phyloP scores from a whole-genome alignment of 1,284 basidiomycete species.

The Puccinia triticina region DNA sequence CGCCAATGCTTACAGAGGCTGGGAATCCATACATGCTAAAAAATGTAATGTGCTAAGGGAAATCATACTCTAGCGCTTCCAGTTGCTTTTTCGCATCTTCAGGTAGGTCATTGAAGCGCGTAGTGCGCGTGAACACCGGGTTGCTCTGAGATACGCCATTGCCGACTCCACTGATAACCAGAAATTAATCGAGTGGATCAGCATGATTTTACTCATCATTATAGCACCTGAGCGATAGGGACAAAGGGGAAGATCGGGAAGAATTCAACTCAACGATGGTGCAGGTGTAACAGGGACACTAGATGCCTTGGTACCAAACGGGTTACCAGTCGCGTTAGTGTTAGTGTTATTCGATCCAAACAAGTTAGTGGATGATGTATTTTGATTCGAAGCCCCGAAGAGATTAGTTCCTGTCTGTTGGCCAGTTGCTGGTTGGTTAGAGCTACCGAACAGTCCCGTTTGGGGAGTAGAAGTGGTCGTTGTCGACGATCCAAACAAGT shows the following conservation, averaged over 20 bases:
- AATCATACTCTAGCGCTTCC: slow-evolving; percentile 42
- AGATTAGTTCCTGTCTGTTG: neutral
- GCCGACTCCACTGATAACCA: neutral
- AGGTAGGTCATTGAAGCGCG: slow-evolving; percentile 45
- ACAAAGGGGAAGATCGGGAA: neutral
- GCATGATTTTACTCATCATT: neutral
- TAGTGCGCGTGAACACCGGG: slow-evolving; percentile 17
- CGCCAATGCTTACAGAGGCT: neutral
- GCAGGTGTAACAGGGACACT: slow-evolving; percentile 1
- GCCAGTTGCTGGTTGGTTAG: neutral
- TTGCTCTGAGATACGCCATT: slow-evolving; percentile 20
- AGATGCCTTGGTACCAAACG: slow-evolving; percentile 23
- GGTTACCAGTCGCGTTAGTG: neutral
- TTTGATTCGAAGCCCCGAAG: neutral
- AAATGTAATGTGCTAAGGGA: neutral
- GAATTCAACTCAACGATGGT: slow-evolving; percentile 6
- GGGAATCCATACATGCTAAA: neutral
- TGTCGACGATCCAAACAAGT: neutral
- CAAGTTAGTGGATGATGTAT: slow-evolving; percentile 6
- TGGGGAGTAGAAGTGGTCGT: neutral
- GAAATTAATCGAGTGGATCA: neutral
- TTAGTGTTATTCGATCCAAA: slow-evolving; percentile 30
- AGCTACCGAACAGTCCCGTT: slow-evolving; percentile 22
- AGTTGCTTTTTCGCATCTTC: slow-evolving; percentile 44
- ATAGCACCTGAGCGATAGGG: neutral